Base-by-base conservation (phyloP, 2,329 filamentous ascomycete species). In the Fusarium sp. region DNA sequence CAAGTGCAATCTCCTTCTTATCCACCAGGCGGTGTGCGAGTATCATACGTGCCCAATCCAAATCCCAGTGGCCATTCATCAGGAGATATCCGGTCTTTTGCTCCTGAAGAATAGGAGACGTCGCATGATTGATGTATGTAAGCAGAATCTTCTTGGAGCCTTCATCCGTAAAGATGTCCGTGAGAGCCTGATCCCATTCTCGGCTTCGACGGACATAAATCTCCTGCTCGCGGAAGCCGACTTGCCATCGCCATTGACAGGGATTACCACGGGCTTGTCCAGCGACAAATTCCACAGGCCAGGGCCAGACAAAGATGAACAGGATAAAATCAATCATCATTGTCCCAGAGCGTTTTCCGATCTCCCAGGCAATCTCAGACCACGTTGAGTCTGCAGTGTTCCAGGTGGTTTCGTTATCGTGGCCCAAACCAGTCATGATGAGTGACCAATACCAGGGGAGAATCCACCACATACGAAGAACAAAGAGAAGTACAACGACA, bases 21-120 rank as follows among this genome's bases (percentile, higher is more conserved):
- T 94, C 92, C 3, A 95, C 88, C 73, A 97, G 82, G 38, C 84
- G 83, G 50, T 94, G 92, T 8, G 94, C 94, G 70, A 88, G 84
- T 18, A 94, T 85, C 94, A 98, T 98, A 25, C 88, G 88, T 52
- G 87, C 87, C 88, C 95, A 98, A 80, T 97, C 95, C 68, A 98
- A 85, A 81, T 97, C 93, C 92, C 94, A 98, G 70, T 94, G 89
- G 70, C 88, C 89, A 80, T 95, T 93, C 86, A 97, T 93, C 75
- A 96, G 91, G 72, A 97, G 83, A 80, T 97, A 97, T 25, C 94
- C 95, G 35, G 95, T 97, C 87, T 97, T 97, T 75, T 90, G 87
- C 75, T 88, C 85, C 77, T 96, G 85, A 59, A 91, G 86, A 77
- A 89, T 83, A 28, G 90, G 88, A 21, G 91, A 88, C 8, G 95